These are phyloP conservation scores for Chrysoporthe deuterocubensis DNA, from an alignment of 2,329 filamentous ascomycete genomes.

Conservation along the genomic window DNA sequence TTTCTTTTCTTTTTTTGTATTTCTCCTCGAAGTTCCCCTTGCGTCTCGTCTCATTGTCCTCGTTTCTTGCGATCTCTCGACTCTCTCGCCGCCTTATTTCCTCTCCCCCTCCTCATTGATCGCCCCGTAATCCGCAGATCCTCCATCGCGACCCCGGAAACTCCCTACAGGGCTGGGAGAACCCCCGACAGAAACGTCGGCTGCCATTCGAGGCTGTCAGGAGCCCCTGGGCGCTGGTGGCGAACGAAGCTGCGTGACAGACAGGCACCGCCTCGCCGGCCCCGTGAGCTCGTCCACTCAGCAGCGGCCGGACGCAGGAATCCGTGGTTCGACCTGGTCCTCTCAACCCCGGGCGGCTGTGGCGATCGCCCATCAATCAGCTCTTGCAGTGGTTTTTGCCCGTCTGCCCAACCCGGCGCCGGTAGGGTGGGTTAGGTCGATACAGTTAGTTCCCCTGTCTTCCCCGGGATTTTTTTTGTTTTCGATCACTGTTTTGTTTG, in stretches of 20 bases:
- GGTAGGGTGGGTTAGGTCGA: slow-evolving; percentile 18
- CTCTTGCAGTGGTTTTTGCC: too few relatives aligned
- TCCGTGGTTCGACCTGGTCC: slow-evolving; percentile 3
- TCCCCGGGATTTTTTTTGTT: neutral
- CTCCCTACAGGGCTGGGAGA: too few relatives aligned
- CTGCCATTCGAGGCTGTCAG: neutral
- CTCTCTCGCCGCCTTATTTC: neutral
- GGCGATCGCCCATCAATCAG: neutral
- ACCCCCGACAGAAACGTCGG: neutral
- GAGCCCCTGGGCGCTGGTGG: neutral
- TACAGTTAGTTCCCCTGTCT: slow-evolving; percentile 13
- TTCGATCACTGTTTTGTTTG: neutral
- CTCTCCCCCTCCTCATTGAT: neutral
- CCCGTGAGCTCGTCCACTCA: neutral
- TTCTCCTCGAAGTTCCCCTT: neutral
- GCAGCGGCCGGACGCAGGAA: neutral
- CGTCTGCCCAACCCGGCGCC: too few relatives aligned
- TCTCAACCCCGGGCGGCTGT: neutral
- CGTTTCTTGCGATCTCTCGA: neutral
- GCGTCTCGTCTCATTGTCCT: neutral
- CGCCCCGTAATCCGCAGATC: neutral
- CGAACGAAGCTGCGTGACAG: neutral
- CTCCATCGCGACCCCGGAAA: neutral
- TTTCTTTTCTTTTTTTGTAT: neutral
- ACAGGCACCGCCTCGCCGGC: neutral